Evolutionary conservation across 1,139 yeast species (phyloP).

Genomic region (Ogataea hybrid): DNA sequence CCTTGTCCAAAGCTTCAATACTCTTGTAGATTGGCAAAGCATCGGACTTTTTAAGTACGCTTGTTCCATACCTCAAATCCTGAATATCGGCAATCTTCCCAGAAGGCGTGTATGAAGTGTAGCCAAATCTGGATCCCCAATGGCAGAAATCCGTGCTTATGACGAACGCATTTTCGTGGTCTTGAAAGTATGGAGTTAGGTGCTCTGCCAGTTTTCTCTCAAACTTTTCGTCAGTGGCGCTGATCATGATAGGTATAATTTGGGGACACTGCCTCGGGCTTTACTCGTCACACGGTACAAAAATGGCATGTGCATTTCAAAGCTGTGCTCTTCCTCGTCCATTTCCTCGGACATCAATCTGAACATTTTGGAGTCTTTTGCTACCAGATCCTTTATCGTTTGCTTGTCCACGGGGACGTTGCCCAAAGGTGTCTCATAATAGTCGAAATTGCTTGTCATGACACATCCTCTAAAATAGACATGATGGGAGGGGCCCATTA

Average conservation of each 20-base stretch:
- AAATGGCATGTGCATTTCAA: slow-evolving; percentile 93
- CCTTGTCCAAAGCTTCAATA: slow-evolving; percentile 66
- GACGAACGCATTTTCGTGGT: slow-evolving; percentile 65
- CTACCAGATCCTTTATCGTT: slow-evolving; percentile 36
- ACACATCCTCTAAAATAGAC: slow-evolving; percentile 69
- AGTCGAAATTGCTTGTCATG: slow-evolving; percentile 50
- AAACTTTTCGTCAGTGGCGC: slow-evolving; percentile 51
- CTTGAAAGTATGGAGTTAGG: slow-evolving; percentile 53
- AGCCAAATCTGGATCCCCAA: slow-evolving; percentile 86
- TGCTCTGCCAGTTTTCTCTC: slow-evolving; percentile 46
- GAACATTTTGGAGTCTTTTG: slow-evolving; percentile 38
- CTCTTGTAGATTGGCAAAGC: slow-evolving; percentile 58
- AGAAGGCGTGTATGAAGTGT: slow-evolving; percentile 53
- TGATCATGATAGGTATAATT: slow-evolving; percentile 79
- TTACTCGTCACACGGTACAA: slow-evolving; percentile 46
- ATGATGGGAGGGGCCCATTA: slow-evolving; percentile 94
- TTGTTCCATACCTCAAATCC: slow-evolving; percentile 5
- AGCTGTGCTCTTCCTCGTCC: slow-evolving; percentile 88
- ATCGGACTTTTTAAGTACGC: slow-evolving; percentile 14
- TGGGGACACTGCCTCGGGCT: slow-evolving; percentile 39
- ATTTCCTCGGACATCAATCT: slow-evolving; percentile 53
- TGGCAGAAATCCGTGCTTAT: slow-evolving; percentile 94
- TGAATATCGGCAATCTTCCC: slow-evolving; percentile 24
- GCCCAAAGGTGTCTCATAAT: slow-evolving; percentile 83
- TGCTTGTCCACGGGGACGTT: slow-evolving; percentile 61